Conservation (phyloP, 192 early-diverging fungal species). For the Dissophora ornata region DNA sequence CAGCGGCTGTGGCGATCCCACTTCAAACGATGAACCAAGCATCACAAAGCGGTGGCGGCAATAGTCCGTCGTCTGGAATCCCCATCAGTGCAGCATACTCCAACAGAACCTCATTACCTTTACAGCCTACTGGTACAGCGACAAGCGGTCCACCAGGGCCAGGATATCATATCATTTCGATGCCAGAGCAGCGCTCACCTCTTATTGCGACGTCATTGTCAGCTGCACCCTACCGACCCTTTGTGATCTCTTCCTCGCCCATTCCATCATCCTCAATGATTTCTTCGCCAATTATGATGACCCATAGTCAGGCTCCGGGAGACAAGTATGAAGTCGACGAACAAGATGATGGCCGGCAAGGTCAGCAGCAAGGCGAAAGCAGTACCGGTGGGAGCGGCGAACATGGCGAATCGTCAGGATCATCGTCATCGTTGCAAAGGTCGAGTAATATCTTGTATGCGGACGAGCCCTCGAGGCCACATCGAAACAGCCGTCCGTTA, state of each 20-base stretch:
- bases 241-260: slow-evolving; percentile 6
- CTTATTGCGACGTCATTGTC: slow-evolving; percentile 10
- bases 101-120: not conserved
- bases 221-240: slow-evolving; percentile 5
- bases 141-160: not conserved
- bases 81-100: not conserved
- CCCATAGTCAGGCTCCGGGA: not conserved
- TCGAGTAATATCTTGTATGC: not conserved
- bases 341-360: too few relatives aligned
- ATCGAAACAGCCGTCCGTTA: slow-evolving; percentile 6
- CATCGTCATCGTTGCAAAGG: not conserved
- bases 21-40: not conserved
- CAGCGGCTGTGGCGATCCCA: not conserved
- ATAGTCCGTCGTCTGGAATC: not conserved
- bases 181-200: not conserved
- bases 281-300: not conserved
- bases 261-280: not conserved
- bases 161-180: not conserved
- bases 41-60: not conserved
- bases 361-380: not conserved
- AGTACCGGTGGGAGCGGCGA: not conserved
- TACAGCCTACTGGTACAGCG: not conserved
- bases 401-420: not conserved
- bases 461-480: not conserved
- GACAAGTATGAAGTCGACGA: not conserved